Evolutionary conservation across 192 early-diverging fungal species (phyloP).

Genomic region (Coemansia erecta): DNA sequence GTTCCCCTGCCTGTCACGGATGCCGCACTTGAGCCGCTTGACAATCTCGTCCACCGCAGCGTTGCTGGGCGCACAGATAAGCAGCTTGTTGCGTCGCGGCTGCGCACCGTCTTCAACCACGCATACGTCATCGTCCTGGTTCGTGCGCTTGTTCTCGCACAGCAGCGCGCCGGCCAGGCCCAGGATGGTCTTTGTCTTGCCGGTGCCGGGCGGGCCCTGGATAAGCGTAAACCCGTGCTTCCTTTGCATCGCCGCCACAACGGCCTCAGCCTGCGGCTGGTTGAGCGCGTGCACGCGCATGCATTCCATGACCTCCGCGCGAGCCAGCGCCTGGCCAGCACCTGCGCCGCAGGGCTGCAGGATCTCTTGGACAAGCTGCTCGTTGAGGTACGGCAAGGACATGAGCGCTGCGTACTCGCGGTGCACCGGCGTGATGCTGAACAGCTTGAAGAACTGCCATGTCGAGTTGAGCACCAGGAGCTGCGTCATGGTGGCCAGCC

Average conservation of each 20-base stretch:
- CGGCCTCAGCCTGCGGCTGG: conserved; percentile 85
- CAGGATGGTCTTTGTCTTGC: conserved; percentile 91
- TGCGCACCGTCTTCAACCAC: no score
- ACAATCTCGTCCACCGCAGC: conserved; percentile 96
- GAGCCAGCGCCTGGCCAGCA: conserved; percentile 21
- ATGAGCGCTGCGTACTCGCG: conserved; percentile 83
- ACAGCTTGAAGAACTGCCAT: conserved; percentile 51
- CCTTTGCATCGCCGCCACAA: conserved; percentile 62
- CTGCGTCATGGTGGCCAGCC: conserved; percentile 17
- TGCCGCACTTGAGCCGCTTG: conserved; percentile 63
- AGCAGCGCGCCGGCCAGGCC: conserved; percentile 71
- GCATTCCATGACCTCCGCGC: conserved; percentile 41
- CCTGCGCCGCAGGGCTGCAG: conserved; percentile 52
- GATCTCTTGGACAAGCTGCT: conserved; percentile 63
- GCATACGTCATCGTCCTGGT: neutral
- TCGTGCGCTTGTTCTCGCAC: conserved; percentile 7
- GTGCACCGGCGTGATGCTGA: conserved; percentile 68
- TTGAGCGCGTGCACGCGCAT: conserved; percentile 79
- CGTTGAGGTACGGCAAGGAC: conserved; percentile 57
- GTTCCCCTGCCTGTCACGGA: conserved; percentile 12
- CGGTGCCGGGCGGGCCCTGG: conserved; percentile 73
- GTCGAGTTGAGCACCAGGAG: conserved; percentile 34
- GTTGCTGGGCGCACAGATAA: conserved; percentile 95
- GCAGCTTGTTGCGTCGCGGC: conserved; percentile 55
- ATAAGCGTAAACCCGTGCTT: conserved; percentile 82